Percentiles rank a stretch among this genome's conserved stretches.
Conservation (phyloP, 768 basidiomycete species). For the Cyathus striatus region DNA sequence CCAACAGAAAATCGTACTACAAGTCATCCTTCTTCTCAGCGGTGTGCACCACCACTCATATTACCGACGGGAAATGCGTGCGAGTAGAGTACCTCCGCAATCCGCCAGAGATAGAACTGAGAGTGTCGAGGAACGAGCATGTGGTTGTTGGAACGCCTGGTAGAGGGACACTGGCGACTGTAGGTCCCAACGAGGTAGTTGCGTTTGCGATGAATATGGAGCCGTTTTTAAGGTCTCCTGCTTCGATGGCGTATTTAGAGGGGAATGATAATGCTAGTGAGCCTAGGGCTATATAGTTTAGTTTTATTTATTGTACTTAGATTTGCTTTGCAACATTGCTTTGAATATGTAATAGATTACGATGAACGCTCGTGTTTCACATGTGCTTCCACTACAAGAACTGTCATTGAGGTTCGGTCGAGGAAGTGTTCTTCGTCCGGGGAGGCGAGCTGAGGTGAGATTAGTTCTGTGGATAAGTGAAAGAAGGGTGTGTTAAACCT, state of each 20-base stretch:
- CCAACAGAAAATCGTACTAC: constrained; percentile 4
- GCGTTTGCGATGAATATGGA: constrained; percentile 5
- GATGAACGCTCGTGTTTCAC: no score
- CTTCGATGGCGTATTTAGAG: no score
- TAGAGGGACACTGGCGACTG: constrained; percentile 5
- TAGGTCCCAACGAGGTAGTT: constrained; percentile 4
- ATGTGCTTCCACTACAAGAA: no score
- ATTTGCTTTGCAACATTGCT: no score
- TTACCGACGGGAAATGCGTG: constrained; percentile 1
- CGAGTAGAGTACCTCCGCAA: constrained; percentile 7
- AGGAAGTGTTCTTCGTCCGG: background rate
- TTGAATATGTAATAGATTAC: no score
- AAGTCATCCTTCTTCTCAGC: constrained; percentile 9
- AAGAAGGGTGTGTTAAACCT: no score
- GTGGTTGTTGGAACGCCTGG: constrained; percentile 8
- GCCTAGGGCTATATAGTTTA: no score
- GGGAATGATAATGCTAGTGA: no score
- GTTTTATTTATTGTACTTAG: no score
- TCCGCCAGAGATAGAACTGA: constrained; percentile 6
- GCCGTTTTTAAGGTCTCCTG: no score
- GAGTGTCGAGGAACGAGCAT: constrained; percentile 3
- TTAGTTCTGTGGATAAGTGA: no score
- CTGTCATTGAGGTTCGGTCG: background rate
- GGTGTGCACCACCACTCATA: constrained; percentile 7
- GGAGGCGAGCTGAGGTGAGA: background rate